Evolutionary conservation across 2,329 filamentous ascomycete genomes (phyloP).

Genomic region (Talaromyces sp.): DNA sequence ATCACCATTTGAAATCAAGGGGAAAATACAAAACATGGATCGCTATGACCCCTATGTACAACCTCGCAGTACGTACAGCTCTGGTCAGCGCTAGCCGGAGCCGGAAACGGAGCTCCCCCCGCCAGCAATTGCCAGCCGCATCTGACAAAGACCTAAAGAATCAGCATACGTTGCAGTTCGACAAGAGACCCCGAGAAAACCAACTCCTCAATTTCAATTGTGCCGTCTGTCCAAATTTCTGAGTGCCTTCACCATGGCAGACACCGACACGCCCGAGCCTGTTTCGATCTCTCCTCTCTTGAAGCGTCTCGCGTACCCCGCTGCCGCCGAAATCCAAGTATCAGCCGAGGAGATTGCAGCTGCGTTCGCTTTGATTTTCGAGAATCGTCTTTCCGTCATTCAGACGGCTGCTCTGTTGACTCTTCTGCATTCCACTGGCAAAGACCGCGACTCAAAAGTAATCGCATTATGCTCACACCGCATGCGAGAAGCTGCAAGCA

Average conservation of each 20-base stretch:
- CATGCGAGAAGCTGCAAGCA: slow-evolving; percentile 75
- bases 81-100: neutral
- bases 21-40: too few species aligned
- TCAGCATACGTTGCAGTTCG: neutral
- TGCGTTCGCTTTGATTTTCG: slow-evolving; percentile 89
- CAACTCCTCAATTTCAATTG: neutral
- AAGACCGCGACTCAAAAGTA: slow-evolving; percentile 78
- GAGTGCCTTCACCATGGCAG: slow-evolving; percentile 17
- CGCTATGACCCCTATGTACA: too few species aligned
- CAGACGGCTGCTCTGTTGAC: slow-evolving; percentile 85
- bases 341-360: slow-evolving; percentile 76
- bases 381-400: slow-evolving; percentile 78
- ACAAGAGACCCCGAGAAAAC: neutral
- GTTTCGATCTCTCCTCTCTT: slow-evolving; percentile 45
- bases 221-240: neutral
- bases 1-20: too few species aligned
- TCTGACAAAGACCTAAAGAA: neutral
- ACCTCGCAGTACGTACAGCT: too few species aligned
- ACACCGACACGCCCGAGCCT: slow-evolving; percentile 26
- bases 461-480: slow-evolving; percentile 75
- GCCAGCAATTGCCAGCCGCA: too few species aligned
- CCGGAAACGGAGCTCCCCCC: neutral
- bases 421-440: slow-evolving; percentile 81
- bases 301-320: slow-evolving; percentile 40
- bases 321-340: slow-evolving; percentile 46